Percentiles rank a stretch among this genome's conserved stretches.
These are phyloP conservation scores for Coemansia sp. DNA, from an alignment of 192 early-diverging fungal genomes.

Conservation along the genomic window DNA sequence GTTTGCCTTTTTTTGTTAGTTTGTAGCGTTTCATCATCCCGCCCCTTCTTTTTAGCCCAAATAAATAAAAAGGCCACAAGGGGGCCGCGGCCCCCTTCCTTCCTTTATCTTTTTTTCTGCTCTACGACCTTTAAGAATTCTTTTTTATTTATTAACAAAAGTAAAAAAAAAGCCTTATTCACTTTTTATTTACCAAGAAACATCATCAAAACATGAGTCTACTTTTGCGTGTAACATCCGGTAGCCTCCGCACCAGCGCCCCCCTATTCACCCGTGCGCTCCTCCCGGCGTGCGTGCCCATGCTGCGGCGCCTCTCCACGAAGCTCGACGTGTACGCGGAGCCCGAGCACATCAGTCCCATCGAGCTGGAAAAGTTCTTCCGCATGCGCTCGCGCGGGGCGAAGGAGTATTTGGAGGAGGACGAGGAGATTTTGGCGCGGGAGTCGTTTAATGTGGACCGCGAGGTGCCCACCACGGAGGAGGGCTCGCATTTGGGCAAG, in stretches of 20 bases:
- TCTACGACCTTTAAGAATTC: neutral
- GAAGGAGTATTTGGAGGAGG: slow-evolving; percentile 34
- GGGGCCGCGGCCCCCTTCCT: neutral
- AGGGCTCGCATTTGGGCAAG: neutral
- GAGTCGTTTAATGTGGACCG: slow-evolving; percentile 28
- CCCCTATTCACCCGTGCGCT: neutral
- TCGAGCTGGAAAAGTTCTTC: slow-evolving; percentile 41
- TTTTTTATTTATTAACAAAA: neutral
- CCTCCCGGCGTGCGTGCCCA: neutral
- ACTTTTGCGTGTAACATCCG: neutral
- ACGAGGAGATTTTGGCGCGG: slow-evolving; percentile 26
- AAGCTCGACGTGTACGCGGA: slow-evolving; percentile 18
- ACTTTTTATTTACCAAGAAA: neutral
- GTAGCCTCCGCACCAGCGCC: neutral
- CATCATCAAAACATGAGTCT: too few relatives aligned
- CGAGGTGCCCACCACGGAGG: neutral
- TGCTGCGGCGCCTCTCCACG: slow-evolving; percentile 10
- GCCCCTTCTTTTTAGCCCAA: neutral
- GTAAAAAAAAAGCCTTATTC: neutral
- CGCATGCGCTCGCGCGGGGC: slow-evolving; percentile 19
- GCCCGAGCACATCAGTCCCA: slow-evolving; percentile 26
- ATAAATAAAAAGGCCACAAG: neutral
- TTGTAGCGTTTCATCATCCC: neutral
- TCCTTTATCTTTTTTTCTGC: neutral
- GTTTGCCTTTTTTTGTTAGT: neutral